Conservation (phyloP, 202 grass and related monocot species). For the Dendrocalamus latiflorus region DNA sequence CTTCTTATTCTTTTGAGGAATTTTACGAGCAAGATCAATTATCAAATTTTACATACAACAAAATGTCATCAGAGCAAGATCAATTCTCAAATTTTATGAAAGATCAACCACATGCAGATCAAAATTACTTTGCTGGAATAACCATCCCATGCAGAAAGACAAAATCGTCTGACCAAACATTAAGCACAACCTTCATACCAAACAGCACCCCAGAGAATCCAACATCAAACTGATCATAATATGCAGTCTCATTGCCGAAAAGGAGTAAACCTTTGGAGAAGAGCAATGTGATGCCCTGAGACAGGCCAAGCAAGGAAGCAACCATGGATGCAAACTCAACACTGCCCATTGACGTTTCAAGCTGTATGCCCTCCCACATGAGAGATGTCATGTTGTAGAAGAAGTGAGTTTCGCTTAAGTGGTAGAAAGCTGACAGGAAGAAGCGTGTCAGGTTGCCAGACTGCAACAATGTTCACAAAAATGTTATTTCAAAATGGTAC, state of each 20-base stretch:
- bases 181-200: constrained; percentile 86
- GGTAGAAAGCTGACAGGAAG: constrained; percentile 89
- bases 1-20: too few species aligned
- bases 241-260: constrained; percentile 42
- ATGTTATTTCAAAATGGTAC: neutral
- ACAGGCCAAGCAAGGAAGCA: constrained; percentile 56
- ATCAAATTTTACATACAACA: too few species aligned
- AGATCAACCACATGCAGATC: too few species aligned
- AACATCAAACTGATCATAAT: constrained; percentile 59
- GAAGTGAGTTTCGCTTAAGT: constrained; percentile 69
- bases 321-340: constrained; percentile 77
- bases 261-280: constrained; percentile 59
- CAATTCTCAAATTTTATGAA: too few species aligned
- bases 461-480: constrained; percentile 42
- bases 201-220: constrained; percentile 95
- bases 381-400: constrained; percentile 98
- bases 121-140: constrained; percentile 82
- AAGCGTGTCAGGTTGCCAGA: constrained; percentile 68
- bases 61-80: too few species aligned
- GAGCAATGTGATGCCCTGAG: constrained; percentile 67
- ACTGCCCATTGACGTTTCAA: constrained; percentile 84
- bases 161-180: constrained; percentile 50
- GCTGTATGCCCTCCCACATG: constrained; percentile 85
- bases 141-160: constrained; percentile 63
- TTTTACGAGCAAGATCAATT: too few species aligned